Conservation (phyloP, 106 monocot genomes). For the Narthecium ossifragum region DNA sequence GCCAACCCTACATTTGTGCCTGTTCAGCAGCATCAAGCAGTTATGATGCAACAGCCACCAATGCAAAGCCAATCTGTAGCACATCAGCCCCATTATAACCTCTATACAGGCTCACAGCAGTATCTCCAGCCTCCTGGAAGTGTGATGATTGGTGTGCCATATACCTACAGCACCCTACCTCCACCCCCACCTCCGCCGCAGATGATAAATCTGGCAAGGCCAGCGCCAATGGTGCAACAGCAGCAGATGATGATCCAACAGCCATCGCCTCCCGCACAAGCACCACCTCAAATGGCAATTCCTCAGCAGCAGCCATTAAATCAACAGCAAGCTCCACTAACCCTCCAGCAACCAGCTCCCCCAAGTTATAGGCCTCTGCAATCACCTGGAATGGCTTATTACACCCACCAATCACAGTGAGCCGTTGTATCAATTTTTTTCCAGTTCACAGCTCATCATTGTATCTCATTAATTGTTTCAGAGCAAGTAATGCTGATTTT, state of each 20-base stretch:
- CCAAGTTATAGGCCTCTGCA: slow-evolving; percentile 78
- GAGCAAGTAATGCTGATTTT: no score
- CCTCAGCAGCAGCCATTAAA: slow-evolving; percentile 49
- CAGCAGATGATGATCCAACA: slow-evolving; percentile 25
- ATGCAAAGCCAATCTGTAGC: slow-evolving; percentile 28
- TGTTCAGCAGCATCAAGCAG: slow-evolving; percentile 37
- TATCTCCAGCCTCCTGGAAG: slow-evolving; percentile 60
- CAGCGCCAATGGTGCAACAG: slow-evolving; percentile 17
- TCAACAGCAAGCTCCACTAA: slow-evolving; percentile 29
- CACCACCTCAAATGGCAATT: slow-evolving; percentile 26
- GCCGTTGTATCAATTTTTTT: background rate
- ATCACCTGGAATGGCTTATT: slow-evolving; percentile 70
- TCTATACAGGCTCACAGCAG: slow-evolving; percentile 48
- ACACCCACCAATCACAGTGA: slow-evolving; percentile 50
- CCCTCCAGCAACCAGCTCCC: slow-evolving; percentile 36
- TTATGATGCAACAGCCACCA: slow-evolving; percentile 27
- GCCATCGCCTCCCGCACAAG: slow-evolving; percentile 24
- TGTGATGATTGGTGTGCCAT: slow-evolving; percentile 73
- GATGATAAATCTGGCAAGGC: slow-evolving; percentile 47
- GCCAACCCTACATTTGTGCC: slow-evolving; percentile 20
- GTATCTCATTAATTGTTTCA: no score
- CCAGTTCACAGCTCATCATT: no score
- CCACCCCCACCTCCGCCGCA: slow-evolving; percentile 35
- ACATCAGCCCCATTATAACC: slow-evolving; percentile 46
- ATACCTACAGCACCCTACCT: slow-evolving; percentile 37